Evolutionary conservation across 495 filamentous ascomycete species (phyloP), one percentile per base, ranked within the genome.

Genomic region (Trichoderma reesei): DNA sequence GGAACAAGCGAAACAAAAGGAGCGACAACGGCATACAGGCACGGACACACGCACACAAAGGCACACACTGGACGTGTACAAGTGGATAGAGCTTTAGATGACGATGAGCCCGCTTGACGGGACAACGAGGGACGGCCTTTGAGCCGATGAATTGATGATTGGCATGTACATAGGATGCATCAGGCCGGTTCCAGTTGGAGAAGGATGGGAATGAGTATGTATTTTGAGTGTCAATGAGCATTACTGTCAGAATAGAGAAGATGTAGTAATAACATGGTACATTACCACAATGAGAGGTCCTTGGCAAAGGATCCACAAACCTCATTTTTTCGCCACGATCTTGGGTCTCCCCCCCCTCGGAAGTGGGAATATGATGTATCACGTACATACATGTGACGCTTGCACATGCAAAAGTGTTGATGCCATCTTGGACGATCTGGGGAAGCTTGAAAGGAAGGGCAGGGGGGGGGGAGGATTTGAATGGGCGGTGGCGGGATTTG

Each of bases 51-150:
- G 10, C 37, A 39, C 37, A 39, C 37, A 39, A 39, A 39, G 5
- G 20, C 44, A 48, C 7, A 8, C 44, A 48, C 44, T 44, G 41
- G 9, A 48, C 51, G 20, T 56, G 37, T 10, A 4, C 5, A 39
- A 39, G 51, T 56, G 5, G 51, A 56, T 56, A 56, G 51, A 56
- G 18, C 20, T 56, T 56, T n/a, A 56, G 51, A 56, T 56, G 51
- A 56, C 1, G 20, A 56, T 56, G 5, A 56, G 31, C 51, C 31
- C 51, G 18, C 10, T 31, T 56, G 51, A 36, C 51, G 8, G 26
- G 51, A 31, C 31, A 56, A n/a, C 8, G 34, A 34, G 51, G 31
- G 31, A 34, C 31, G 51, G 51, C 51, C 31, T 33, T 31, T 33
- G 10, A 14, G 20, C 20, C 20, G 20, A 56, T 56, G 51, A 56